Base-by-base conservation (phyloP, 805 yeast species). In the Candida gorgasii region DNA sequence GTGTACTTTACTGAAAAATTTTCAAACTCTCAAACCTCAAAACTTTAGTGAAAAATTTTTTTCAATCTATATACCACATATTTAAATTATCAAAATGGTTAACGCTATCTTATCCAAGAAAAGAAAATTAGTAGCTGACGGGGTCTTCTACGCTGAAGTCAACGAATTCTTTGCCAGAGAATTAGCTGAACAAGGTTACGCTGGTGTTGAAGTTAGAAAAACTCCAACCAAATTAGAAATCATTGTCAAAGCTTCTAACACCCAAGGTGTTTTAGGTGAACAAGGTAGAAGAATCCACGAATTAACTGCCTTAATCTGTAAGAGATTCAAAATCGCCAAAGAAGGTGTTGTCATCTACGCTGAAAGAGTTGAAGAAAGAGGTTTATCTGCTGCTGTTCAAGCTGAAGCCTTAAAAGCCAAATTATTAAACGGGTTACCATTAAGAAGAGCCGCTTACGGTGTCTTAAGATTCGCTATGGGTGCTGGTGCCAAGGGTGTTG, bases 131-230 rank as follows among this genome's bases (percentile, higher is more conserved):
- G 98, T 93, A 73, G 97, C 97, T 77, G 99, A 93, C 84, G 99
- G 99, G 88, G 99, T 93, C 68, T 89, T 93, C 84, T 93, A 85
- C 95, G 99, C 99, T 76, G 99, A 93, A 82, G 80, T 93, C 71
- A 93, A 93, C 84, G 99, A 93, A 82, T 93, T 93, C 93, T 93
- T 93, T 89, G 89, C 97, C 84, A 92, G 99, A 82, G 99, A 93
- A 79, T 86, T 93, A 70, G 96, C 99, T 65, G 99, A 93, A 82
- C 97, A 93, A 79, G 99, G 99, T 73, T 93, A 93, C 84, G 93
- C 99, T 66, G 99, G 99, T 80, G 96, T 93, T 69, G 99, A 93
- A 80, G 97, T 93, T 74, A 88, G 98, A 81, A 87, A 88, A 69
- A 89, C 97, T 72, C 93, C 97, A 75, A 77, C 92, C 80, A 90